Percentiles rank a stretch among this genome's conserved stretches.
phyloP scores from a whole-genome alignment of 2,329 filamentous ascomycete genomes.

The Scopulariopsis brevicaulis region DNA sequence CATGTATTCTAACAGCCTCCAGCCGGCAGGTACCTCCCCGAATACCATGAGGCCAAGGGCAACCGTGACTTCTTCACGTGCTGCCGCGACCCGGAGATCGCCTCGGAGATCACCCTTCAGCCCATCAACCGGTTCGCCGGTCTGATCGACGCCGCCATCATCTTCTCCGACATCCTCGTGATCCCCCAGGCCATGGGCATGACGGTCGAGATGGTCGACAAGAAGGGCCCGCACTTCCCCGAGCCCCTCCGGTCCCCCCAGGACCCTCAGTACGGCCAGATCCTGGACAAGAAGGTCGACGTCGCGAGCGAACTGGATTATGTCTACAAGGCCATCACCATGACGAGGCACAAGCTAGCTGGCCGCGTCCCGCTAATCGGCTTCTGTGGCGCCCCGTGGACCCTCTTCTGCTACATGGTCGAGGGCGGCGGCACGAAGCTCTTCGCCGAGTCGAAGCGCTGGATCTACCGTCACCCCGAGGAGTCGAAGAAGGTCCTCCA shows the following conservation, averaged over 20 bases:
- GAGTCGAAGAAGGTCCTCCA: conserved; percentile 72
- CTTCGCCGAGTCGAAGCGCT: conserved; percentile 89
- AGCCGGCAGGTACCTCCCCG: conserved; percentile 95
- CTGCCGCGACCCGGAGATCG: conserved; percentile 86
- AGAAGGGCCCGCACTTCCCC: conserved; percentile 92
- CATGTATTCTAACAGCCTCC: neutral
- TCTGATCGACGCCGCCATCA: conserved; percentile 91
- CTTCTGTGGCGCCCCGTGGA: conserved; percentile 96
- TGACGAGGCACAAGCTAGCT: conserved; percentile 78
- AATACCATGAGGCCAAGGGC: conserved; percentile 94
- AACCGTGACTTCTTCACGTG: conserved; percentile 92
- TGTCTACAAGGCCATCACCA: conserved; percentile 88
- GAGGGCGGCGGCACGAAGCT: conserved; percentile 94
- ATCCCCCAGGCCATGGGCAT: conserved; percentile 98
- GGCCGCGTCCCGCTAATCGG: conserved; percentile 89
- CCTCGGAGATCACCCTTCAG: conserved; percentile 87
- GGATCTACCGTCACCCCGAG: conserved; percentile 82
- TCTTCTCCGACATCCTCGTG: conserved; percentile 97
- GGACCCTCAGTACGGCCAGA: conserved; percentile 70
- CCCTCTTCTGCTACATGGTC: conserved; percentile 96
- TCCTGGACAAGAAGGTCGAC: conserved; percentile 70
- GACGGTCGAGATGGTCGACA: conserved; percentile 97
- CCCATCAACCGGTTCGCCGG: conserved; percentile 85
- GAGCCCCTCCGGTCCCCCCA: conserved; percentile 67
- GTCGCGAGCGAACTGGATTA: conserved; percentile 80